A percentile compares a stretch with the other conserved stretches of the same genome.
Evolutionary conservation across 2,329 filamentous ascomycete genomes (phyloP).

Genomic region (Colletotrichum noveboracense): DNA sequence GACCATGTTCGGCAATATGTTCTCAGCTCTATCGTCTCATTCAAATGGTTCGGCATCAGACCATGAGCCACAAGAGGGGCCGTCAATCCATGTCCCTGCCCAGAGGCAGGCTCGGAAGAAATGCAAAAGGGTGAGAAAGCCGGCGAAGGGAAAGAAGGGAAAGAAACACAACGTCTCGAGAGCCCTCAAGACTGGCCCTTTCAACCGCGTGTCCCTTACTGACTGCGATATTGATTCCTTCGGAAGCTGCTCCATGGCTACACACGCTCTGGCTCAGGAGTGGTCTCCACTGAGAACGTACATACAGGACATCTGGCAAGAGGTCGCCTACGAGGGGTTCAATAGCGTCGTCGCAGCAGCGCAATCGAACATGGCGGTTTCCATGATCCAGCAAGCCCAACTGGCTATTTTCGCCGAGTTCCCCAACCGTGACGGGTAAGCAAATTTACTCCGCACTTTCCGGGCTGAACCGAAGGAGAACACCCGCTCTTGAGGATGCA

Average conservation of each 20-base stretch:
- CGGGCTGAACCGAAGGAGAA: not conserved
- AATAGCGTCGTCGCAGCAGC: not conserved
- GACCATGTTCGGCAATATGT: not conserved
- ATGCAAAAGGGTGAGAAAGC: not conserved
- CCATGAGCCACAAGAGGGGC: not conserved
- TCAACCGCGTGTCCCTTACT: not conserved
- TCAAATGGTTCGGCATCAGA: not conserved
- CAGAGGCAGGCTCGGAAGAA: not conserved
- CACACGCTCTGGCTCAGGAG: not conserved
- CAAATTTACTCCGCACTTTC: not conserved
- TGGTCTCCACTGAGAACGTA: not conserved
- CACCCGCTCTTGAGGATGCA: not conserved
- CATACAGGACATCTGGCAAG: not conserved
- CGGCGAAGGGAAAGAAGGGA: not conserved
- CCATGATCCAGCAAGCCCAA: not conserved
- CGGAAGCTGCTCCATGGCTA: not conserved
- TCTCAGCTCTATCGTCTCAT: not conserved
- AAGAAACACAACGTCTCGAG: not conserved
- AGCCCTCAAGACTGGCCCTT: not conserved
- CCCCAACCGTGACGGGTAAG: not conserved
- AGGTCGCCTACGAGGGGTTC: not conserved
- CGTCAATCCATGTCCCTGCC: not conserved
- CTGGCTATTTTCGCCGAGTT: not conserved
- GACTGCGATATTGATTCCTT: not conserved
- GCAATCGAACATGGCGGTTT: not conserved